Evolutionary conservation across 768 basidiomycete species (phyloP), one percentile per base, ranked within the genome.

Genomic region (Podaxis carcinomalis): DNA sequence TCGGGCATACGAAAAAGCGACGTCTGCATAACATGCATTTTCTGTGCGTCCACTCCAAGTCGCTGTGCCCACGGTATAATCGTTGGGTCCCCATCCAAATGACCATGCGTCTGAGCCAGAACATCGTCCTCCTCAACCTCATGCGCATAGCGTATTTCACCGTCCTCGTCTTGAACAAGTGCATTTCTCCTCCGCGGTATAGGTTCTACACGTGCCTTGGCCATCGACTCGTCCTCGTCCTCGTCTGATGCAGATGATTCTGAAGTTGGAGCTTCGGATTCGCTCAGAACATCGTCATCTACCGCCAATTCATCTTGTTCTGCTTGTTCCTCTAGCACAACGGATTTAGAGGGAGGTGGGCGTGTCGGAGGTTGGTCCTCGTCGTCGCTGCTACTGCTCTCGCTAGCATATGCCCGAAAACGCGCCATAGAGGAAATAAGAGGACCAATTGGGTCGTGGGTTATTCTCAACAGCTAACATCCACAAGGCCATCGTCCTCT

Each of bases 21-120:
- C 0, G 90, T 86, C 68, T 96, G 94, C 94, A 96, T 96, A 57
- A 95, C 91, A 68, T 93, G 90, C 81, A 95, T 86, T 74, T 87
- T 89, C 71, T 92, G 91, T 13, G 88, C 81, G 70, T 95, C 92
- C n/a, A 95, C 78, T 4, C 90, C 89, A 27, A 88, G 71, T 54
- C 84, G 84, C 51, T 87, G 81, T 13, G 87, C 85, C 89, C 90
- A 91, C 40, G 89, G 84, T 57, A 85, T 83, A 47, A 85, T 77
- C 5, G 80, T 78, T 5, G 82, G 74, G 62, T 85, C 82, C 1
- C 72, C 73, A 19, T 65, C 58, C 47, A 61, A 16, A 5, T 70
- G 73, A 55, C 65, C 69, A 21, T 70, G 67, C 14, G 75, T 72
- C 9, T 71, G 62, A 0, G 72, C 63, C 6, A 75, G 73, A 62